phyloP scores from a whole-genome alignment of 1,139 yeast species.

The Kazachstania sp. region DNA sequence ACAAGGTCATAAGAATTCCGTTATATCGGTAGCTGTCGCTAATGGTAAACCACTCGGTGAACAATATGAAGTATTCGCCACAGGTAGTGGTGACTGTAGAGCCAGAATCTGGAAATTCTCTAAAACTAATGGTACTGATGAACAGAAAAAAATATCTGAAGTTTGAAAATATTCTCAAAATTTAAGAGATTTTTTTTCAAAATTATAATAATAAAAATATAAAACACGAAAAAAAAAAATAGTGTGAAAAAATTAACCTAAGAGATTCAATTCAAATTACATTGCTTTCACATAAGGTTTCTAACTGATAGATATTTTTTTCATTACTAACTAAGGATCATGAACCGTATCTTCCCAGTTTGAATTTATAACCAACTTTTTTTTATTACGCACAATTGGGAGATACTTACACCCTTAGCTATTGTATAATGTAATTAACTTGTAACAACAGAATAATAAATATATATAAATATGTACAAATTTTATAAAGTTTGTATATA shows the following conservation, averaged over 20 bases:
- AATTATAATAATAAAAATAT: neutral
- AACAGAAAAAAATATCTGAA: slow-evolving; percentile 7
- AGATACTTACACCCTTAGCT: neutral
- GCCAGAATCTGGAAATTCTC: slow-evolving; percentile 85
- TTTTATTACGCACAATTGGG: neutral
- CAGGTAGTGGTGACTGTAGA: slow-evolving; percentile 96
- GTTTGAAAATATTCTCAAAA: neutral
- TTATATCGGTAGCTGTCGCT: slow-evolving; percentile 87
- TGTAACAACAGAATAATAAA: neutral
- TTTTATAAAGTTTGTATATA: neutral
- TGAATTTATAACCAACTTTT: neutral
- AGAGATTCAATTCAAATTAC: neutral
- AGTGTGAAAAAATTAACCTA: neutral
- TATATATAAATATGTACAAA: neutral
- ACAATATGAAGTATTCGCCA: slow-evolving; percentile 66
- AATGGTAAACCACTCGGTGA: slow-evolving; percentile 60
- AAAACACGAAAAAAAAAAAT: neutral
- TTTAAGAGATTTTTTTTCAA: neutral
- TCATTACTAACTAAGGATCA: neutral
- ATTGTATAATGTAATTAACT: neutral
- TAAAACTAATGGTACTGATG: slow-evolving; percentile 3
- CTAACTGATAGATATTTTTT: neutral
- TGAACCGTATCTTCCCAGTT: neutral
- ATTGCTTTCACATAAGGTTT: neutral
- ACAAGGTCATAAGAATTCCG: slow-evolving; percentile 96